These are phyloP conservation scores for Vigna radiata DNA, from an alignment of 306 rosid genomes.

Conservation along the genomic window DNA sequence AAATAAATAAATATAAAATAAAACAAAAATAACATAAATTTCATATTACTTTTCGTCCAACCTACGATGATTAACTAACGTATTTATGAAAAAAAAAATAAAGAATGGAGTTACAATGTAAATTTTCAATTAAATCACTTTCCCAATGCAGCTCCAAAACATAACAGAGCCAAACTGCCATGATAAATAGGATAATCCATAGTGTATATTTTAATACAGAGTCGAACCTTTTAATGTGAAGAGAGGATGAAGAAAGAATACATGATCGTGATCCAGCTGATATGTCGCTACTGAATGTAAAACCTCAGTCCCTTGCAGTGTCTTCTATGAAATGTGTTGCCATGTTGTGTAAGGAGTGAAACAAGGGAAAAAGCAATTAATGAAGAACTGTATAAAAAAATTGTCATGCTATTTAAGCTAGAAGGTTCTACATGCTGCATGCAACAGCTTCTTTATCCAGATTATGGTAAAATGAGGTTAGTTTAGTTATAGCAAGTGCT, in stretches of 20 bases:
- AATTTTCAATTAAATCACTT: neutral
- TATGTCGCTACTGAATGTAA: constrained; percentile 4
- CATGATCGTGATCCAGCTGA: constrained; percentile 37
- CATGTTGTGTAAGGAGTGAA: neutral
- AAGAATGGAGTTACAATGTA: no score
- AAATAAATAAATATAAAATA: no score
- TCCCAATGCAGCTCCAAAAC: neutral
- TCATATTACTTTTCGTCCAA: no score
- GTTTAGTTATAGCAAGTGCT: constrained; percentile 75
- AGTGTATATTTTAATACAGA: constrained; percentile 24
- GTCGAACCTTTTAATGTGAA: constrained; percentile 39
- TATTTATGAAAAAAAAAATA: no score
- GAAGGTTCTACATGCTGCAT: constrained; percentile 52
- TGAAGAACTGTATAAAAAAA: constrained; percentile 11
- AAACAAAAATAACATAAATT: no score
- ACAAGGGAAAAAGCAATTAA: constrained; percentile 23
- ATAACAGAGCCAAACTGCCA: neutral
- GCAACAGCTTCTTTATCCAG: constrained; percentile 62
- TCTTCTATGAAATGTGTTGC: constrained; percentile 11
- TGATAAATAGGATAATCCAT: neutral
- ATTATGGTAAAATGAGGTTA: constrained; percentile 68
- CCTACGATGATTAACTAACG: no score
- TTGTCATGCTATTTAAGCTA: constrained; percentile 33
- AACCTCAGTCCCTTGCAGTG: constrained; percentile 31
- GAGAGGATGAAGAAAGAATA: constrained; percentile 20